Evolutionary conservation across 2,329 filamentous ascomycete genomes (phyloP).

Genomic region (Claviceps fusiformis): DNA sequence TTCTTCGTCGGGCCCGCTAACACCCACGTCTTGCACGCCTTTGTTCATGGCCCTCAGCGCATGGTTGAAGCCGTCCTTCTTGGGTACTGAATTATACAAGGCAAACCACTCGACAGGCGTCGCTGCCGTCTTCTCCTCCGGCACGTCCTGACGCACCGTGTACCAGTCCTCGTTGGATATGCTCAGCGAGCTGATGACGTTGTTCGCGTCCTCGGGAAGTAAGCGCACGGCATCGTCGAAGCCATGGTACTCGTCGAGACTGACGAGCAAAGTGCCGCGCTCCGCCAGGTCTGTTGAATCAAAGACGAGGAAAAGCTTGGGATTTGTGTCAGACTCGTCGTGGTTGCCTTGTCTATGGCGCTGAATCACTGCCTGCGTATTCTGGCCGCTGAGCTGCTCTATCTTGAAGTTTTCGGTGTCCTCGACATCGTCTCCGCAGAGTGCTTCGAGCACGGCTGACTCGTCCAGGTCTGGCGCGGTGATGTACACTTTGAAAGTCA

Average conservation of each 20-base stretch:
- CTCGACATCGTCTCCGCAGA: background rate
- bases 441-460: background rate
- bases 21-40: background rate
- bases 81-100: background rate
- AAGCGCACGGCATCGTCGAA: conserved; percentile 2
- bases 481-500: background rate
- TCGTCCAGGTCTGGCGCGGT: background rate
- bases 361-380: background rate
- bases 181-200: conserved; percentile 1
- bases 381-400: background rate
- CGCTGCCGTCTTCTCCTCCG: background rate
- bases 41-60: conserved; percentile 1
- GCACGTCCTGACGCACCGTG: background rate
- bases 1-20: background rate
- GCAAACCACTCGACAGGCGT: background rate
- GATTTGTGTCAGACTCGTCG: background rate
- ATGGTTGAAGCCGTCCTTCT: background rate
- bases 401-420: background rate
- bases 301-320: conserved; percentile 1
- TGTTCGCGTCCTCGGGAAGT: background rate
- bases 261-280: conserved; percentile 2
- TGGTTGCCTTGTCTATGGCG: background rate
- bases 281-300: background rate
- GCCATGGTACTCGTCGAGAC: conserved; percentile 4
- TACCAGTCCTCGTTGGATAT: conserved; percentile 3